A percentile compares a stretch with the other conserved stretches of the same genome.
Conservation (phyloP, 768 basidiomycete species). For the Guyanaporus albipodus region DNA sequence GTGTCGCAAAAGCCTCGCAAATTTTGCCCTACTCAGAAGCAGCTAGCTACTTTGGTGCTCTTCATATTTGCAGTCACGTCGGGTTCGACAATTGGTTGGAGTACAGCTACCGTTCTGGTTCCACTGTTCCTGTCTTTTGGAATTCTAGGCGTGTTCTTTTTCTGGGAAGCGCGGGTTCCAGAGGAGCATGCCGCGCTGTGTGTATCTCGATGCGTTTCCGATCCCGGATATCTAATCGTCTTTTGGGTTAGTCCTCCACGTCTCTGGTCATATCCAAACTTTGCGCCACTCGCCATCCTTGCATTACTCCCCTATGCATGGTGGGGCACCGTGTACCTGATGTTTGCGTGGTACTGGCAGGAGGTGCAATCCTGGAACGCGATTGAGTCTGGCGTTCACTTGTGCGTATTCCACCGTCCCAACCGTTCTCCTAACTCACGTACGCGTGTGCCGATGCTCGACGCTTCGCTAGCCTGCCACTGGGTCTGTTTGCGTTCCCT, state of each 20-base stretch:
- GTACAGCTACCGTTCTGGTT: slow-evolving; percentile 38
- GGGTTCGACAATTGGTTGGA: slow-evolving; percentile 50
- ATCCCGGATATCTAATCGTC: not conserved
- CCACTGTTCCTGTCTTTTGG: slow-evolving; percentile 45
- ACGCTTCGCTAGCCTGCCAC: slow-evolving; percentile 33
- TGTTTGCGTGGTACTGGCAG: slow-evolving; percentile 40
- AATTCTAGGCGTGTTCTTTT: slow-evolving; percentile 42
- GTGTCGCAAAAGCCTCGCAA: too few species aligned
- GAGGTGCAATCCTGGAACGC: slow-evolving; percentile 39
- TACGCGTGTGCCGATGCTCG: not conserved
- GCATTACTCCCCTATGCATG: slow-evolving; percentile 40
- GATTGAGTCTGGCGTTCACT: slow-evolving; percentile 37
- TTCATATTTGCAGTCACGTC: slow-evolving; percentile 44
- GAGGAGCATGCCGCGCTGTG: slow-evolving; percentile 41
- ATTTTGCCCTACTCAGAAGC: too few species aligned
- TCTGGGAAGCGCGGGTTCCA: slow-evolving; percentile 44
- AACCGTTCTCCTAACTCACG: too few species aligned
- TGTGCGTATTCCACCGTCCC: slow-evolving; percentile 35
- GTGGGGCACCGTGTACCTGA: slow-evolving; percentile 35
- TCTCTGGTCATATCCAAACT: slow-evolving; percentile 41
- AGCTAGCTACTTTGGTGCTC: slow-evolving; percentile 34
- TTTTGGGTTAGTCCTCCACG: slow-evolving; percentile 34
- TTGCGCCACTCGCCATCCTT: slow-evolving; percentile 35
- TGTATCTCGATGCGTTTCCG: slow-evolving; percentile 6
- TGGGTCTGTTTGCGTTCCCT: slow-evolving; percentile 39